These are phyloP conservation scores for Picochlorum sp. DNA, from an alignment of 139 green algal genomes.

Conservation along the genomic window DNA sequence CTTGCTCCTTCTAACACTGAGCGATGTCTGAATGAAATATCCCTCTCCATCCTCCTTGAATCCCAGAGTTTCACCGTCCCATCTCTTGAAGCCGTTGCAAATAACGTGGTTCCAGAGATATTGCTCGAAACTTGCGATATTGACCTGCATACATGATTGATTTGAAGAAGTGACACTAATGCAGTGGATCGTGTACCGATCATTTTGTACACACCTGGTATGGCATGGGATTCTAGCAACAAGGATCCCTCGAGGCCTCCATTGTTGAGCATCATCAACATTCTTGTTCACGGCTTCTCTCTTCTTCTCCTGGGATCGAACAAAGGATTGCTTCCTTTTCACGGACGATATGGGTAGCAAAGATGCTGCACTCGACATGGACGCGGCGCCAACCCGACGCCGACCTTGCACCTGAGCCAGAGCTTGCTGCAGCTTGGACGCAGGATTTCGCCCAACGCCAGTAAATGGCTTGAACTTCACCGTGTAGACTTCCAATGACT, in stretches of 20 bases:
- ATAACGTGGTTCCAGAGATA: conserved; percentile 46
- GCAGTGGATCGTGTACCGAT: too few relatives aligned
- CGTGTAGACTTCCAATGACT: too few relatives aligned
- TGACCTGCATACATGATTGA: background rate
- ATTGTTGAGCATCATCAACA: background rate
- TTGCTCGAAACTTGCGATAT: background rate
- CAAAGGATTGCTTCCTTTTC: too few relatives aligned
- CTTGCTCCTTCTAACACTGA: conserved; percentile 71
- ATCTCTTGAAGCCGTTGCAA: conserved; percentile 73
- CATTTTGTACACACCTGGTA: background rate
- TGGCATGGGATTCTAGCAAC: background rate
- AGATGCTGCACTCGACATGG: too few relatives aligned
- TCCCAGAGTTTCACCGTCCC: conserved; percentile 90
- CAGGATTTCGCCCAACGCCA: too few relatives aligned
- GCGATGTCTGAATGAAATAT: conserved; percentile 74
- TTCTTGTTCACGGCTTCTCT: background rate
- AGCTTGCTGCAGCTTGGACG: too few relatives aligned
- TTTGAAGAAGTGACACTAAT: too few relatives aligned
- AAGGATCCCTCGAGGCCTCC: conserved; percentile 1
- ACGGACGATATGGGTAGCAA: too few relatives aligned
- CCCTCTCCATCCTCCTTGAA: conserved; percentile 68
- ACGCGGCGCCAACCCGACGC: too few relatives aligned
- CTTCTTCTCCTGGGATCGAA: background rate
- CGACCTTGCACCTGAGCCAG: too few relatives aligned
- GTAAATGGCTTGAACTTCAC: too few relatives aligned